Percentiles rank a stretch among this genome's conserved stretches.
Conservation (phyloP, 495 filamentous ascomycete genomes). For the Xylaria telfairii region DNA sequence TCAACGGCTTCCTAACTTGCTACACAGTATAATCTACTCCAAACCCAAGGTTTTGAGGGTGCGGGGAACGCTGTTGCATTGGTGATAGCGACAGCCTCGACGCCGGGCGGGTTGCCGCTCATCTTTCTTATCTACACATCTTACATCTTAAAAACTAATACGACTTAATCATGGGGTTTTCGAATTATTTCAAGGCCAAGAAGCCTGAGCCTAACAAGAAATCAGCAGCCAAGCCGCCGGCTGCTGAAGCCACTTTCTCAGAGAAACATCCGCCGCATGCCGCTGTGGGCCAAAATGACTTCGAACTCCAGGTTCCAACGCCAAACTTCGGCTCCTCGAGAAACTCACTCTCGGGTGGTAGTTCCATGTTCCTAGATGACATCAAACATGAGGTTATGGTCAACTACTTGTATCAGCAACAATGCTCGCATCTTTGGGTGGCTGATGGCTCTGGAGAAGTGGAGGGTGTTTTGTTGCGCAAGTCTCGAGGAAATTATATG, state of each 20-base stretch:
- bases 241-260: constrained; percentile 27
- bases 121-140: background rate
- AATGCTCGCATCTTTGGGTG: constrained; percentile 73
- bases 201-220: constrained; percentile 44
- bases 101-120: constrained; percentile 22
- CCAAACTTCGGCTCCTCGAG: constrained; percentile 54
- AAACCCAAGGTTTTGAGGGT: background rate
- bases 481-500: constrained; percentile 69
- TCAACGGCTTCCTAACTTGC: background rate
- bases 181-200: constrained; percentile 65
- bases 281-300: constrained; percentile 36
- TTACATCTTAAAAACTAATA: constrained; percentile 10
- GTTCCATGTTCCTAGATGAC: constrained; percentile 69
- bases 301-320: constrained; percentile 55
- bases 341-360: constrained; percentile 57
- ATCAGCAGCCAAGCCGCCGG: constrained; percentile 23
- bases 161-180: constrained; percentile 60
- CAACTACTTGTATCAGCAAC: constrained; percentile 80
- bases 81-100: background rate
- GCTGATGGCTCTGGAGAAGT: constrained; percentile 66
- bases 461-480: constrained; percentile 75
- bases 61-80: background rate
- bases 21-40: background rate
- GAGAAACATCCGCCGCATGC: constrained; percentile 35
- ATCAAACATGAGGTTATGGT: constrained; percentile 87